A percentile compares a stretch with the other conserved stretches of the same genome.
phyloP scores from a whole-genome alignment of 768 basidiomycete genomes.

The Pisolithus marmoratus region DNA sequence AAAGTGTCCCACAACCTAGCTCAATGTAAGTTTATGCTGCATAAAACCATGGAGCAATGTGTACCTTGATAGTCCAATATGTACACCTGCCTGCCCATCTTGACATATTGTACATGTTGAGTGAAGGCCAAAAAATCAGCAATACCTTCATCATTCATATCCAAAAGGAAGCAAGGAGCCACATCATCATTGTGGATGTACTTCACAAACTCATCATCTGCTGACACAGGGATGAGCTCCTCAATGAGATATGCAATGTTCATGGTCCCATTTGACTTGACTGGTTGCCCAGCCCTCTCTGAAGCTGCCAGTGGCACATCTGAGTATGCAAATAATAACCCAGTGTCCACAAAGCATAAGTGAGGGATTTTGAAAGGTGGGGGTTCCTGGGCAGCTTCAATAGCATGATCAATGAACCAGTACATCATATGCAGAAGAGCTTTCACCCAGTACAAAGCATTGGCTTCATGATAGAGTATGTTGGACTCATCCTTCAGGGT shows the following conservation, averaged over 20 bases:
- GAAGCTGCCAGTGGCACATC: neutral
- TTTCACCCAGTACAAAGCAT: constrained; percentile 7
- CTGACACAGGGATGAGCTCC: neutral
- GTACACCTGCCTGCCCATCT: too few species aligned
- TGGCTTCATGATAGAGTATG: too few species aligned
- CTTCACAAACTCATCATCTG: too few species aligned
- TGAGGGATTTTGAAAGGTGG: constrained; percentile 5
- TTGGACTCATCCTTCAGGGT: too few species aligned
- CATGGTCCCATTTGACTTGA: neutral
- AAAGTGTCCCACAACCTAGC: neutral
- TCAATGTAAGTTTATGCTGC: too few species aligned
- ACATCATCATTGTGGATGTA: too few species aligned
- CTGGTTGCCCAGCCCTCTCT: neutral
- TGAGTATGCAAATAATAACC: neutral
- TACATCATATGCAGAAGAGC: constrained; percentile 4
- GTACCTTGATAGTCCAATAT: too few species aligned
- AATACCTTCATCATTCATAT: neutral
- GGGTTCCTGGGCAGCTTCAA: neutral
- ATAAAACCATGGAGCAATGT: too few species aligned
- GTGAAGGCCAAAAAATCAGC: too few species aligned
- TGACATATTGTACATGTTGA: too few species aligned
- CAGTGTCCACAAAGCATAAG: constrained; percentile 6
- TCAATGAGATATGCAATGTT: neutral
- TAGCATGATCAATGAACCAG: constrained; percentile 1
- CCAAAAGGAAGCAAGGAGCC: neutral